phyloP scores from a whole-genome alignment of 208 protist genomes.

The Leishmania gerbilli region DNA sequence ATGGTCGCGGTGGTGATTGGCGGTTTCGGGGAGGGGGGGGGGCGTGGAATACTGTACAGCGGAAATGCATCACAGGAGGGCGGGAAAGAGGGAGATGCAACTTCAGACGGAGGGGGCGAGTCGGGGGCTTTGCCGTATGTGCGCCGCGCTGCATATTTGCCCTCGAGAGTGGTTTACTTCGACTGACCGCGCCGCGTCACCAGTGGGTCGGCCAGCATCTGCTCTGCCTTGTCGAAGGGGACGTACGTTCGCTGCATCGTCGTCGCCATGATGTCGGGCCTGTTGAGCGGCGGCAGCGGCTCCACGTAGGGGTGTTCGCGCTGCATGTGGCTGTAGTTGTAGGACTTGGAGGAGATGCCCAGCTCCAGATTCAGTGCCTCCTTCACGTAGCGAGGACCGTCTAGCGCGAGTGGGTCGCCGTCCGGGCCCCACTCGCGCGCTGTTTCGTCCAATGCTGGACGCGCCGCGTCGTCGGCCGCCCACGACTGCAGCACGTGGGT shows the following conservation, averaged over 20 bases:
- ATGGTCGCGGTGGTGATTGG: slow-evolving; percentile 4
- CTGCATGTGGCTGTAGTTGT: slow-evolving; percentile 84
- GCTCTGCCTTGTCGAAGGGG: slow-evolving; percentile 29
- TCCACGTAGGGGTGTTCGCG: slow-evolving; percentile 65
- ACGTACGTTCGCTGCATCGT: slow-evolving; percentile 51
- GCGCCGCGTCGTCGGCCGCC: slow-evolving; percentile 54
- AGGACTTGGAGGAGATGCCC: slow-evolving; percentile 58
- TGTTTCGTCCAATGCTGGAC: slow-evolving; percentile 70
- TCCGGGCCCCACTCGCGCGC: slow-evolving; percentile 66
- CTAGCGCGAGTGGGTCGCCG: slow-evolving; percentile 67
- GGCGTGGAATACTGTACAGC: neutral
- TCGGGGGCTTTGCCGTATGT: neutral
- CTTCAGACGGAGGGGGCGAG: neutral
- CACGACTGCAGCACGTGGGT: slow-evolving; percentile 67
- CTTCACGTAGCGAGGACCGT: slow-evolving; percentile 56
- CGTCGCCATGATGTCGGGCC: slow-evolving; percentile 58
- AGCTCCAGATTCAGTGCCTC: slow-evolving; percentile 64
- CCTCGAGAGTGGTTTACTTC: slow-evolving; percentile 10
- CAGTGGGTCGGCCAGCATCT: slow-evolving; percentile 54
- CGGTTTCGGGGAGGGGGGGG: too few relatives aligned
- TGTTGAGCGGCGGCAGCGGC: slow-evolving; percentile 71
- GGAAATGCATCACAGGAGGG: neutral
- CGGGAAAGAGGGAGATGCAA: neutral
- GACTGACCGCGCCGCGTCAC: slow-evolving; percentile 53
- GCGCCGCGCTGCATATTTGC: neutral